Percentiles rank a stretch among this genome's conserved stretches.
Conservation (phyloP, 805 yeast genomes). For the Komagataella mondaviorum region DNA sequence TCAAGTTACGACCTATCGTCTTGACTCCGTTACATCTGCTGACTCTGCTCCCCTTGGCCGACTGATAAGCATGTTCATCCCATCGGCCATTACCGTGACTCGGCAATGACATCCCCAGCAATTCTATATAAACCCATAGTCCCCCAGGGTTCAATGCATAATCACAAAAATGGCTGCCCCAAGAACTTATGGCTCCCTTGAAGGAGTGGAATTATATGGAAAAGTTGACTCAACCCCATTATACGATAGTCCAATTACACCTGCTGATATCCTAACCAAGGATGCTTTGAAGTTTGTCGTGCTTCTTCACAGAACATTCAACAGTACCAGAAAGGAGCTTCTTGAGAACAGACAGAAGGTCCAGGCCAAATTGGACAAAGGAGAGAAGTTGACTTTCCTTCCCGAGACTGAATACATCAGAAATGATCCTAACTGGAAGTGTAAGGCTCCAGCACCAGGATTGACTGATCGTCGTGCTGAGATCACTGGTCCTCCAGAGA, state of each 20-base stretch:
- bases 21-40: background rate
- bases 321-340: conserved; percentile 42
- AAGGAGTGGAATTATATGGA: conserved; percentile 42
- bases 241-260: conserved; percentile 22
- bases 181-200: conserved; percentile 21
- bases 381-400: conserved; percentile 47
- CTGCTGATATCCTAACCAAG: conserved; percentile 39
- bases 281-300: conserved; percentile 61
- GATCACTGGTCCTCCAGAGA: conserved; percentile 78
- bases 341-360: conserved; percentile 47
- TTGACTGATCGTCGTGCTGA: conserved; percentile 65
- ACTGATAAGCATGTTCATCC: background rate
- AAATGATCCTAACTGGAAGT: conserved; percentile 64
- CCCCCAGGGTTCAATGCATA: background rate
- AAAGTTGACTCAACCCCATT: conserved; percentile 23
- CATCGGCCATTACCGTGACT: background rate
- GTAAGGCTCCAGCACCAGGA: conserved; percentile 62
- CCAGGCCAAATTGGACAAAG: conserved; percentile 50
- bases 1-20: background rate
- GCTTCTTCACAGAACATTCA: conserved; percentile 61
- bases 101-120: background rate
- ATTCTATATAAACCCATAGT: background rate
- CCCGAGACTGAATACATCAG: conserved; percentile 60
- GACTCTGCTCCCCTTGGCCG: background rate
- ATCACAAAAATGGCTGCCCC: background rate